A percentile compares a stretch with the other conserved stretches of the same genome.
Evolutionary conservation across 805 yeast species (phyloP).

Genomic region (Metahyphopichia silvanorum): DNA sequence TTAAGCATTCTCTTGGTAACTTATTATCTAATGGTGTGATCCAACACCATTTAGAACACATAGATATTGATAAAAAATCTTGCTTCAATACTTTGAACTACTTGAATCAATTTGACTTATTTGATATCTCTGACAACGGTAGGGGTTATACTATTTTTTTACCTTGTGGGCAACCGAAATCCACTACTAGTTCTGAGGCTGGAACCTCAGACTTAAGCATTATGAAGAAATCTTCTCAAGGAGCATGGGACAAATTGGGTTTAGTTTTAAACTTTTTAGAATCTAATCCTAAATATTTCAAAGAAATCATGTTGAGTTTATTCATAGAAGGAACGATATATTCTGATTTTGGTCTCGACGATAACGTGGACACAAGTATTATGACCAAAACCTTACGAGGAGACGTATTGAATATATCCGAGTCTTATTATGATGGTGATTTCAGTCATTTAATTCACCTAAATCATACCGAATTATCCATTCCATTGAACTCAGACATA

Average conservation of each 20-base stretch:
- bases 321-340: constrained; percentile 65
- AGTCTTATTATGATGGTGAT: constrained; percentile 14
- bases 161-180: constrained; percentile 55
- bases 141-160: constrained; percentile 72
- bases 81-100: constrained; percentile 66
- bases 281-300: constrained; percentile 47
- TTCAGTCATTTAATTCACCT: constrained; percentile 21
- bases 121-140: constrained; percentile 49
- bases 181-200: not conserved
- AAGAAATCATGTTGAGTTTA: constrained; percentile 51
- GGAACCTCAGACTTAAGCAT: too few relatives aligned
- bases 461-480: constrained; percentile 28
- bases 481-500: constrained; percentile 56
- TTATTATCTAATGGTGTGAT: constrained; percentile 31
- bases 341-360: constrained; percentile 47
- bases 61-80: constrained; percentile 31
- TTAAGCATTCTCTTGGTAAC: constrained; percentile 60
- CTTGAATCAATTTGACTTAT: constrained; percentile 49
- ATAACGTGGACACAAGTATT: constrained; percentile 9
- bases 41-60: constrained; percentile 23
- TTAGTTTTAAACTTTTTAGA: constrained; percentile 59
- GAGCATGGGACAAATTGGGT: constrained; percentile 64
- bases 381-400: constrained; percentile 23
- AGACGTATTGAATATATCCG: constrained; percentile 20
- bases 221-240: constrained; percentile 6